These are phyloP conservation scores for Pseudopyrenochaeta lycopersici DNA, from an alignment of 2,329 filamentous ascomycete genomes.

Conservation along the genomic window DNA sequence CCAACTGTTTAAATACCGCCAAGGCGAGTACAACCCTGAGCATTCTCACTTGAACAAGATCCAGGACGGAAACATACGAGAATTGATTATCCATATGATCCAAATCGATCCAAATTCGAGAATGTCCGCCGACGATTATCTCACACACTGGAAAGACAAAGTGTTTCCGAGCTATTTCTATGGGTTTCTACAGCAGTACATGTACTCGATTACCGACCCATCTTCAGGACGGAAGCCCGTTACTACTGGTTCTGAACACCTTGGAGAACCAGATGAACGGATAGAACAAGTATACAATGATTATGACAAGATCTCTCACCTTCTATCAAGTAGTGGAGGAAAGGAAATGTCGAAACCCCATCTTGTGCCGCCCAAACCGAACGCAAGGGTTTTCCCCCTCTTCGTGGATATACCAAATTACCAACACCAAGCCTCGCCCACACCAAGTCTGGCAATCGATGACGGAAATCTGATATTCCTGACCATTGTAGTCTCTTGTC, in stretches of 20 bases:
- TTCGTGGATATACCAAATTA: slow-evolving; percentile 88
- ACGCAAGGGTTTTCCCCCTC: slow-evolving; percentile 76
- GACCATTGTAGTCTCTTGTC: slow-evolving; percentile 84
- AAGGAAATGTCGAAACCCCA: slow-evolving; percentile 48
- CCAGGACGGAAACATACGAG: slow-evolving; percentile 83
- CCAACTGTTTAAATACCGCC: slow-evolving; percentile 92
- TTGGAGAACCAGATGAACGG: slow-evolving; percentile 88
- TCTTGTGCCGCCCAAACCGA: slow-evolving; percentile 44
- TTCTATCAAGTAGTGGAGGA: slow-evolving; percentile 77
- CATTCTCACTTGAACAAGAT: slow-evolving; percentile 85
- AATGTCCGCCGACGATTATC: slow-evolving; percentile 91
- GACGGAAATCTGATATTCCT: slow-evolving; percentile 94
- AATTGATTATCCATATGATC: slow-evolving; percentile 95
- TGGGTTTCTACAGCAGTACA: slow-evolving; percentile 96
- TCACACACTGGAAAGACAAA: slow-evolving; percentile 90
- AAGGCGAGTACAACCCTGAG: slow-evolving; percentile 89
- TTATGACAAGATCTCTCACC: slow-evolving; percentile 97
- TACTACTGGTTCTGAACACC: slow-evolving; percentile 73
- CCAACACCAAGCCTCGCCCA: slow-evolving; percentile 72
- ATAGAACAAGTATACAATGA: slow-evolving; percentile 94
- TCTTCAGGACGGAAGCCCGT: slow-evolving; percentile 79
- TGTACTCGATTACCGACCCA: slow-evolving; percentile 93
- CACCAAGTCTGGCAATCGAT: slow-evolving; percentile 71
- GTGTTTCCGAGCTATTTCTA: slow-evolving; percentile 98
- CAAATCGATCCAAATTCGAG: slow-evolving; percentile 90